Evolutionary conservation across 192 early-diverging fungal species (phyloP), one percentile per base, ranked within the genome.

Genomic region (Dissophora globulifera): DNA sequence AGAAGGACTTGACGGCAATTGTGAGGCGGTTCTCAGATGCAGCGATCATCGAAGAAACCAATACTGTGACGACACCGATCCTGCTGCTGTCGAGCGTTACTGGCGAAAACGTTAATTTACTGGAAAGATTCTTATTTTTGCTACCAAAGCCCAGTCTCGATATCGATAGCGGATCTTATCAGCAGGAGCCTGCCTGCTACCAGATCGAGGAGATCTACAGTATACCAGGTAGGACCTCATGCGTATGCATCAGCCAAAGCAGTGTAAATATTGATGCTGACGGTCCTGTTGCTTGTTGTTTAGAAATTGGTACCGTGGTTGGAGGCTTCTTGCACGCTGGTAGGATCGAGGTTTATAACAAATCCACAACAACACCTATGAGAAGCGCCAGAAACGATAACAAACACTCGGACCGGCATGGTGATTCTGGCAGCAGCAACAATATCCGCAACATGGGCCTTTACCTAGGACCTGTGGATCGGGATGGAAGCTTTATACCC

Each of bases 11-110:
- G 10, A 60, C 56, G 6, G 49, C 65, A 16, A 51, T 60, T 2
- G 75, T 82, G 26, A 54, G 69, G 20, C 79, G 83, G 41, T 76
- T 80, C 29, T 69, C 78, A 2, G 50, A 66, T 31, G 19, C 47
- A 3, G 8, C 10, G 0, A 56, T 25, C 10, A 62, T 76, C 56
- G 67, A 82, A 67, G 71, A 61, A 4, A 76, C 58, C 23, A 51
- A 67, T 16, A 69, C 76, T 2, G 83, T 83, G 20, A 86, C 93
- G 15, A 86, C 95, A 45, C 95, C 95, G 5, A 89, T 97, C 25
- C 89, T 97, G 50, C 81, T 95, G 22, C 86, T 91, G 0, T 95
- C 94, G 13, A 95, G 89, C 62, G 94, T 97, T 27, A 92, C 90
- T 1, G 91, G 91, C 27, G 87, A 88, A 64, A 85, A 93, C 66